Evolutionary conservation across 192 early-diverging fungal species (phyloP).

Genomic region (Coemansia sp.): DNA sequence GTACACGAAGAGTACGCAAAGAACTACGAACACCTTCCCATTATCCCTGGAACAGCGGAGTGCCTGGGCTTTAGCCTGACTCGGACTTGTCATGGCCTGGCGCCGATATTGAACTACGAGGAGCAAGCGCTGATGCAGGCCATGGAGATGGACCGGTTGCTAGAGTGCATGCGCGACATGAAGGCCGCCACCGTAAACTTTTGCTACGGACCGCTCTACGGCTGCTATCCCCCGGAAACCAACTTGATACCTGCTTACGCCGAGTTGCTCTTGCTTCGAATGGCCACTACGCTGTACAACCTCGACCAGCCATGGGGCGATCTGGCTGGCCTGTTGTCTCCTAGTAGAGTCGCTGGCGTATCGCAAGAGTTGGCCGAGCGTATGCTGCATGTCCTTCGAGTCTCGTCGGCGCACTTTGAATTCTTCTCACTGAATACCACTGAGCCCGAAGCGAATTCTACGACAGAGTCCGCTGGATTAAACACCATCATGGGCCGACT

Average conservation of each 20-base stretch:
- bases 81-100: slow-evolving; percentile 43
- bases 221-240: slow-evolving; percentile 28
- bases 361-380: slow-evolving; percentile 14
- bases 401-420: slow-evolving; percentile 32
- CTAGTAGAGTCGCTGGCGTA: slow-evolving; percentile 18
- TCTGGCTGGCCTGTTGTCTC: slow-evolving; percentile 19
- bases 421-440: slow-evolving; percentile 41
- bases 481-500: slow-evolving; percentile 18
- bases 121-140: slow-evolving; percentile 47
- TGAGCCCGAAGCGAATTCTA: not conserved
- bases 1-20: slow-evolving; percentile 21
- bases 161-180: slow-evolving; percentile 44
- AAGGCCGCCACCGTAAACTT: slow-evolving; percentile 26
- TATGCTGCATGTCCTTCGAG: slow-evolving; percentile 22
- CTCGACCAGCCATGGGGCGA: slow-evolving; percentile 38
- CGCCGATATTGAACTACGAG: slow-evolving; percentile 46
- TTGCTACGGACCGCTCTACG: slow-evolving; percentile 37
- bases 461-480: not conserved
- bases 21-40: slow-evolving; percentile 8
- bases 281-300: slow-evolving; percentile 43
- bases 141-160: slow-evolving; percentile 46
- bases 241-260: slow-evolving; percentile 21
- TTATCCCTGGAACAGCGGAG: slow-evolving; percentile 20
- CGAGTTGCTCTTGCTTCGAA: slow-evolving; percentile 34
- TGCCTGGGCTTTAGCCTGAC: slow-evolving; percentile 27